Evolutionary conservation across 331 rosid genomes (phyloP).

Genomic region (Erythrophleum ivorense): DNA sequence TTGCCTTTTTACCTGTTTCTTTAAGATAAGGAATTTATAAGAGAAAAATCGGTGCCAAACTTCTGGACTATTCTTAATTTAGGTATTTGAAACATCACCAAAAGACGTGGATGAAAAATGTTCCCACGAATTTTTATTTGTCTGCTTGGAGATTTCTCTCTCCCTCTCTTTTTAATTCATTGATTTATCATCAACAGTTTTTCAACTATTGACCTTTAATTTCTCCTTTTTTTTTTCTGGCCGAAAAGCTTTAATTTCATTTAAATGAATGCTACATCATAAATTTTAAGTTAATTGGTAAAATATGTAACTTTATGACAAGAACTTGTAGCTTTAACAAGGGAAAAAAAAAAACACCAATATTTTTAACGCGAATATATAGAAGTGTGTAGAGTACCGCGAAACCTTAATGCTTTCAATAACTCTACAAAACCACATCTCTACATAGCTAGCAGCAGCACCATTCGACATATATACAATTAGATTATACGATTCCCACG

Average conservation of each 20-base stretch:
- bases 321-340: too few species aligned
- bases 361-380: too few species aligned
- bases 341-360: too few species aligned
- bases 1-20: not conserved
- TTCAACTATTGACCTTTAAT: not conserved
- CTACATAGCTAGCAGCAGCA: not conserved
- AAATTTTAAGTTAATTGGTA: too few species aligned
- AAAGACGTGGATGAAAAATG: not conserved
- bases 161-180: not conserved
- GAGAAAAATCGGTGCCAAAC: conserved; percentile 22
- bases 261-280: too few species aligned
- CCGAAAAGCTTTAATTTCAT: not conserved
- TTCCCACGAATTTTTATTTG: not conserved
- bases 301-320: too few species aligned
- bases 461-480: not conserved
- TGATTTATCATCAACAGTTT: not conserved
- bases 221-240: not conserved
- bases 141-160: not conserved
- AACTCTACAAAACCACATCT: not conserved
- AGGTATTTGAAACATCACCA: not conserved
- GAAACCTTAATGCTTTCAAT: not conserved
- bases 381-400: not conserved
- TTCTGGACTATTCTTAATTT: conserved; percentile 32
- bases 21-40: not conserved
- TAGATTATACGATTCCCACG: not conserved